Evolutionary conservation across 2,329 filamentous ascomycete genomes (phyloP).

Genomic region (Aspergillus intermedius): DNA sequence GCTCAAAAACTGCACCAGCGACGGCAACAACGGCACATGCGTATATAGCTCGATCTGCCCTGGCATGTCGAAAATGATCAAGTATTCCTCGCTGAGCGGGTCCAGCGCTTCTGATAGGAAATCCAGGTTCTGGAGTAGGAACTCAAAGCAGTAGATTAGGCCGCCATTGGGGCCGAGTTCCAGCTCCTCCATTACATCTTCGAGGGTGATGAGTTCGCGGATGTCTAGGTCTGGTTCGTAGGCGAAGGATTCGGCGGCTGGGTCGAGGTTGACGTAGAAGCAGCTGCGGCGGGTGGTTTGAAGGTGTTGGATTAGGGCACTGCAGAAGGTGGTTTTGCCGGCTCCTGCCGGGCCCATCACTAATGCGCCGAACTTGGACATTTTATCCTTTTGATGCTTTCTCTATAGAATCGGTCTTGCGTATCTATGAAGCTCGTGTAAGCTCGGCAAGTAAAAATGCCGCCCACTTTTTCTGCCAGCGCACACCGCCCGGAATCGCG

Average conservation of each 20-base stretch:
- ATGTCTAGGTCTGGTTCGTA: conserved; percentile 92
- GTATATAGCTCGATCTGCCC: conserved; percentile 99
- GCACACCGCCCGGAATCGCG: conserved; percentile 25
- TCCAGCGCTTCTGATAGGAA: conserved; percentile 83
- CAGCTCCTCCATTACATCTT: conserved; percentile 96
- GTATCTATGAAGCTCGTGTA: neutral
- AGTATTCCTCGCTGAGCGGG: conserved; percentile 82
- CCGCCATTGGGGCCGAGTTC: conserved; percentile 85
- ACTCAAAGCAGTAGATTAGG: conserved; percentile 94
- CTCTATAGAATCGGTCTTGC: too few species aligned
- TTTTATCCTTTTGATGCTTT: conserved; percentile 29
- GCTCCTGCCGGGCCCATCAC: conserved; percentile 95
- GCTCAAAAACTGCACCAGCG: conserved; percentile 73
- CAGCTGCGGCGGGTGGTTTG: conserved; percentile 84
- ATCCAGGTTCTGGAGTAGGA: conserved; percentile 88
- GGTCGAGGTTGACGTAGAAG: conserved; percentile 98
- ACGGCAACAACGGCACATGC: conserved; percentile 85
- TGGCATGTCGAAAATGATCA: conserved; percentile 98
- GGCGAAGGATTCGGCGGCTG: conserved; percentile 85
- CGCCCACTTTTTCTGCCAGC: conserved; percentile 14
- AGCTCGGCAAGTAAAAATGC: conserved; percentile 6
- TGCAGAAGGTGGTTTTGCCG: conserved; percentile 96
- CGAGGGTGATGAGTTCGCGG: conserved; percentile 85
- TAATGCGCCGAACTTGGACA: conserved; percentile 92
- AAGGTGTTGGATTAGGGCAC: conserved; percentile 85